phyloP scores from a whole-genome alignment of 371 early-diverging fungal species.

The Mucor mucedo region DNA sequence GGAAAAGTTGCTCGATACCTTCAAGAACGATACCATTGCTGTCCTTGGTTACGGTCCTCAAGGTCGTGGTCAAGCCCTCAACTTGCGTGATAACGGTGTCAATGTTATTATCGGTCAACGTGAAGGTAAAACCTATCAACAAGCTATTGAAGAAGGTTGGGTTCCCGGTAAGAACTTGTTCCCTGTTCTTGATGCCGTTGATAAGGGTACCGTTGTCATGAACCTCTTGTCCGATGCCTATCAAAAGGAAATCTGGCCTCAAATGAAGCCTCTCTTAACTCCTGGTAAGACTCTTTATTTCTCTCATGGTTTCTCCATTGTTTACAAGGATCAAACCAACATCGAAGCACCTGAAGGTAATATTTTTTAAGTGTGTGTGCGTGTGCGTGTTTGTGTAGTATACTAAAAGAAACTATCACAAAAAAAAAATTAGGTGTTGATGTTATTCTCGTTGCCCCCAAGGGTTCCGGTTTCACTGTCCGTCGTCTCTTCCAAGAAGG shows the following conservation, averaged over 20 bases:
- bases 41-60: constrained; percentile 98
- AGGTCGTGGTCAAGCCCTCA: constrained; percentile 95
- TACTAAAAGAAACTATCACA: background rate
- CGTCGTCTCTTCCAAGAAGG: constrained; percentile 96
- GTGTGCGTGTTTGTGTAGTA: background rate
- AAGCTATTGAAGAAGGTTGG: constrained; percentile 96
- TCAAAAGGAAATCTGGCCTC: constrained; percentile 92
- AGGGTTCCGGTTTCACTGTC: constrained; percentile 95
- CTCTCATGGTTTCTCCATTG: constrained; percentile 96
- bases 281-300: constrained; percentile 98
- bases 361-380: background rate
- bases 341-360: constrained; percentile 81
- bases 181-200: constrained; percentile 89
- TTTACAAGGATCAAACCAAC: constrained; percentile 91
- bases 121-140: constrained; percentile 92
- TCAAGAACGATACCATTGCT: constrained; percentile 93
- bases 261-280: constrained; percentile 88
- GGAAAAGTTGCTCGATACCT: constrained; percentile 89
- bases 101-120: constrained; percentile 96
- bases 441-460: constrained; percentile 96
- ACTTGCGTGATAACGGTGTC: constrained; percentile 95
- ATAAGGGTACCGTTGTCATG: constrained; percentile 92
- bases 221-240: constrained; percentile 97
- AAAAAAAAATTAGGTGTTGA: constrained; percentile 66
- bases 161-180: constrained; percentile 95